Evolutionary conservation across 768 basidiomycete species (phyloP).

Genomic region (Erythrobasidium yunnanense): DNA sequence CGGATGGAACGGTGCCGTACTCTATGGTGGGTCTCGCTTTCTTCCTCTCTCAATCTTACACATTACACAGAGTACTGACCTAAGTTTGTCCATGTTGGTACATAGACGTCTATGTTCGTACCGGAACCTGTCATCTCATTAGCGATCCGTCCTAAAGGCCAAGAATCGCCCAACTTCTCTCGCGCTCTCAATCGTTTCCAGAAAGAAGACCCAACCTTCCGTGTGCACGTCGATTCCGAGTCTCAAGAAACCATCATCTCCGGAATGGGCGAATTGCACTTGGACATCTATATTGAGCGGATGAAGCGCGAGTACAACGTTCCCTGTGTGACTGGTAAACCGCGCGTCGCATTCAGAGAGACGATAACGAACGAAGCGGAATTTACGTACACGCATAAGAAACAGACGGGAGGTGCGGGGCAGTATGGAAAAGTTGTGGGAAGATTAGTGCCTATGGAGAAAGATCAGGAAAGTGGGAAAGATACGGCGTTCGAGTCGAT

Average conservation of each 20-base stretch:
- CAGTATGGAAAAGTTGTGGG: slow-evolving; percentile 92
- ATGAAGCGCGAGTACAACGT: slow-evolving; percentile 97
- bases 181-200: slow-evolving; percentile 94
- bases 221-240: slow-evolving; percentile 85
- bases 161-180: slow-evolving; percentile 91
- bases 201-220: slow-evolving; percentile 97
- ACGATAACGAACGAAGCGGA: slow-evolving; percentile 71
- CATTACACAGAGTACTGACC: too few relatives aligned
- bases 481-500: slow-evolving; percentile 64
- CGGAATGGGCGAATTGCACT: slow-evolving; percentile 97
- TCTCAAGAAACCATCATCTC: slow-evolving; percentile 99
- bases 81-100: background rate
- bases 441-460: slow-evolving; percentile 76
- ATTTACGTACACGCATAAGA: slow-evolving; percentile 91
- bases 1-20: slow-evolving; percentile 74
- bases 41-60: background rate
- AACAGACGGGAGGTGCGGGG: slow-evolving; percentile 93
- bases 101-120: slow-evolving; percentile 91
- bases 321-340: slow-evolving; percentile 84
- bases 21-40: slow-evolving; percentile 64
- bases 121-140: slow-evolving; percentile 97
- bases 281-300: slow-evolving; percentile 97
- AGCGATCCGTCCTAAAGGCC: slow-evolving; percentile 77
- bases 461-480: slow-evolving; percentile 64
- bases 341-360: slow-evolving; percentile 92